Evolutionary conservation across 768 basidiomycete species (phyloP), one percentile per base, ranked within the genome.

Genomic region (Leccinum uliginosum): DNA sequence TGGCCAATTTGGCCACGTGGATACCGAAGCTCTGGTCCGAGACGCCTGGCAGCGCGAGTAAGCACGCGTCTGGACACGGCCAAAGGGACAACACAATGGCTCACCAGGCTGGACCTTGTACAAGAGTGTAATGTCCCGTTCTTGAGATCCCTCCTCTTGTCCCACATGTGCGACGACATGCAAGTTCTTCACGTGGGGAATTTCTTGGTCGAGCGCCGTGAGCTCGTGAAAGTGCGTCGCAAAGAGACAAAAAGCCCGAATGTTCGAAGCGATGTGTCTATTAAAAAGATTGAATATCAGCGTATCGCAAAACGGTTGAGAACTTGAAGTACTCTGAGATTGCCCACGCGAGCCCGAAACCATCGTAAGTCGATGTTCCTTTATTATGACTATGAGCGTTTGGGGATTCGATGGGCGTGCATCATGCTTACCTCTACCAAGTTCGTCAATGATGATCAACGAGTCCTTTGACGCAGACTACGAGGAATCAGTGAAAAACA

Each of bases 11-110:
- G 0, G 97, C 97, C 15, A 99, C 97, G 64, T 98, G 94, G 27
- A 99, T 98, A 72, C 96, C 97, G 66, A 98, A 98, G 68, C 93
- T 96, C 72, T 98, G 96, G 68, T 98, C 96, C 46, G 91, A 93
- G 21, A 97, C 81, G 14, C 93, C 92, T 92, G 56, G 5, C 4
- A 12, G 35, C 24, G 17, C 54, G 11, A 15, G 44, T 62, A 26
- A 64, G 45, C 30, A 26, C 10, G 26, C 4, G 6, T 17, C 6
- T 10, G 27, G 4, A 11, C 14, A 59, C 24, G 17, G 2, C 12
- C n/a, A 19, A 4, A 14, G 17, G 17, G 10, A 26, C 6, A 12
- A 17, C 14, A 26, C n/a, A 23, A 40, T 26, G 2, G 70, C 80
- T 30, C 65, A 92, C 95, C 96, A 21, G 90, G 89, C 54, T 84